phyloP scores from a whole-genome alignment of 768 basidiomycete genomes.

The Stropharia rugosoannulata region DNA sequence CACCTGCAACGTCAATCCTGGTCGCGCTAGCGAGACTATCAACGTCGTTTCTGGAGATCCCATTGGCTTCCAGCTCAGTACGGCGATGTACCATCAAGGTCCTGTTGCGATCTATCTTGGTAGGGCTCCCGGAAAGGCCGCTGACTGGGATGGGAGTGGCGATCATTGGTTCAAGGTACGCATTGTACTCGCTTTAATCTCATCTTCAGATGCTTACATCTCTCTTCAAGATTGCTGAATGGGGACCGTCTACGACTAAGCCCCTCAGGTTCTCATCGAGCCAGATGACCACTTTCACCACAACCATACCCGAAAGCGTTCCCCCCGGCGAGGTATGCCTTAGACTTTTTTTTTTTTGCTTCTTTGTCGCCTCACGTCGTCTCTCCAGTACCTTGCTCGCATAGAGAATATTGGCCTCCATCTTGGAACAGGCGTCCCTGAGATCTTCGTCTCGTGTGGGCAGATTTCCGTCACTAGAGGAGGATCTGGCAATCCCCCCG shows the following conservation, averaged over 20 bases:
- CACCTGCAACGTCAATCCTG: conserved; percentile 33
- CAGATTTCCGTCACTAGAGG: conserved; percentile 42
- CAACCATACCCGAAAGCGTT: conserved; percentile 35
- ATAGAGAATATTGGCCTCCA: conserved; percentile 46
- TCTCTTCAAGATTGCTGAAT: conserved; percentile 31
- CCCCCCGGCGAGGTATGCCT: conserved; percentile 36
- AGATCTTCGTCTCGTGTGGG: conserved; percentile 45
- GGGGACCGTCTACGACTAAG: conserved; percentile 29
- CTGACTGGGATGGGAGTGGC: conserved; percentile 44
- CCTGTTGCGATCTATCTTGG: conserved; percentile 45
- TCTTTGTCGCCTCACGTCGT: background rate
- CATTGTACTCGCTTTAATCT: conserved; percentile 8
- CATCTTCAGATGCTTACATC: background rate
- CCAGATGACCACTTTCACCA: conserved; percentile 27
- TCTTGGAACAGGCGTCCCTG: conserved; percentile 35
- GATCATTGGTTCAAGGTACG: conserved; percentile 49
- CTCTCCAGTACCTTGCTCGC: conserved; percentile 36
- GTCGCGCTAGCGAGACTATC: conserved; percentile 30
- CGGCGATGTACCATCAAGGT: conserved; percentile 39
- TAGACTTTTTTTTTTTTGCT: background rate
- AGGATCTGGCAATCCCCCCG: conserved; percentile 41
- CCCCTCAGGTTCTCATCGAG: conserved; percentile 31
- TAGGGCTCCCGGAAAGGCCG: conserved; percentile 37
- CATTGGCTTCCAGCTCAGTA: conserved; percentile 34
- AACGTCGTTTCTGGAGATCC: conserved; percentile 32